phyloP scores from a whole-genome alignment of 306 rosid species.

The Citrullus amarus region DNA sequence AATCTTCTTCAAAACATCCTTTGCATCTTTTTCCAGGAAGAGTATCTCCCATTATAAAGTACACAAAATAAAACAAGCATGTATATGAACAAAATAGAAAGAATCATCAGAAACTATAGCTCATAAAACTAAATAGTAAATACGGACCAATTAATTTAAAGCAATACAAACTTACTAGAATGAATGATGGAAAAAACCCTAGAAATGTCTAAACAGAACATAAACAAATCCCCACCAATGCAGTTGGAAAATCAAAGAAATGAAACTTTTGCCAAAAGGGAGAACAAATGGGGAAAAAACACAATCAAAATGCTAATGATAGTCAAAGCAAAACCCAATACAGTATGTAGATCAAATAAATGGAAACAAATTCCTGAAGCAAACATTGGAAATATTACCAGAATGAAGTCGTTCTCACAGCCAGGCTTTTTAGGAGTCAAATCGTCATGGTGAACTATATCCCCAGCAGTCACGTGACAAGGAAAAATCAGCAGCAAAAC shows the following conservation, averaged over 20 bases:
- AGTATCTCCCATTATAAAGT: neutral
- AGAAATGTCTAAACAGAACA: neutral
- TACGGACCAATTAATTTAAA: neutral
- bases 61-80: neutral
- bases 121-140: neutral
- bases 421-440: constrained; percentile 88
- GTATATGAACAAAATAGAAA: neutral
- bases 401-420: constrained; percentile 71
- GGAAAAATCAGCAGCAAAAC: constrained; percentile 23
- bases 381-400: constrained; percentile 32
- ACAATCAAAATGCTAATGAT: neutral
- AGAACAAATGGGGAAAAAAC: neutral
- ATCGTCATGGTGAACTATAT: constrained; percentile 63
- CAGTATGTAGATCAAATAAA: constrained; percentile 9
- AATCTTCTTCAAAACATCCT: neutral
- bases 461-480: constrained; percentile 48
- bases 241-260: neutral
- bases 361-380: constrained; percentile 9
- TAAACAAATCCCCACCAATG: neutral
- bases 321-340: constrained; percentile 8
- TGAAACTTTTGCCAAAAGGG: neutral
- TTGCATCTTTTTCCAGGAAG: neutral
- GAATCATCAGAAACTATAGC: neutral
- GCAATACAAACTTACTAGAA: neutral
- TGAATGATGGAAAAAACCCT: neutral